A percentile compares a stretch with the other conserved stretches of the same genome.
These are phyloP conservation scores for Oryza meyeriana DNA, from an alignment of 176 grass and related monocot species.

Conservation along the genomic window DNA sequence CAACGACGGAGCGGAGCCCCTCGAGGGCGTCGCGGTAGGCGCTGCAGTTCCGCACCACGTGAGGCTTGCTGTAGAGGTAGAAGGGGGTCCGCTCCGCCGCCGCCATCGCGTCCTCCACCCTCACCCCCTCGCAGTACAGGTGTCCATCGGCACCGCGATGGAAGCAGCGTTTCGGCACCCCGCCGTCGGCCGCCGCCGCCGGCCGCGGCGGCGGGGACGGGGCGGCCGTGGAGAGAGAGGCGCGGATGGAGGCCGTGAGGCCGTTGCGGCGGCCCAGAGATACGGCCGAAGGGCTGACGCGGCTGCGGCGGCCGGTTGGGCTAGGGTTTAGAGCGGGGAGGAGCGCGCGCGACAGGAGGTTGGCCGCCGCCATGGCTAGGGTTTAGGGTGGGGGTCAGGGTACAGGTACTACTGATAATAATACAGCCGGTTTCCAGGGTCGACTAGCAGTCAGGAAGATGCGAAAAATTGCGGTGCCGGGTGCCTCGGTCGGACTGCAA, in stretches of 20 bases:
- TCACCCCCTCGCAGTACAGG: slow-evolving; percentile 82
- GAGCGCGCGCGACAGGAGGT: slow-evolving; percentile 42
- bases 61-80: slow-evolving; percentile 94
- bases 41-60: slow-evolving; percentile 77
- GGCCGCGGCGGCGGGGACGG: slow-evolving; percentile 23
- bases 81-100: slow-evolving; percentile 80
- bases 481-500: not conserved
- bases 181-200: not conserved
- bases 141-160: slow-evolving; percentile 55
- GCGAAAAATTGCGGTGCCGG: too few species aligned
- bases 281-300: not conserved
- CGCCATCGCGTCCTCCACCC: slow-evolving; percentile 73
- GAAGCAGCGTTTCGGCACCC: slow-evolving; percentile 61
- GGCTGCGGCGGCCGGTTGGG: not conserved
- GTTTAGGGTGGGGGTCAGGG: not conserved
- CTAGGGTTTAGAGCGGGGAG: slow-evolving; percentile 22
- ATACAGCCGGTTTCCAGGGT: too few species aligned
- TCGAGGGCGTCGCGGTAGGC: slow-evolving; percentile 74
- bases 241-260: slow-evolving; percentile 19
- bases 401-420: not conserved
- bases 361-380: slow-evolving; percentile 67
- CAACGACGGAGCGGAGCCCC: slow-evolving; percentile 69
- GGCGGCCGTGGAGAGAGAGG: slow-evolving; percentile 41
- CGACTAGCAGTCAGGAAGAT: not conserved
- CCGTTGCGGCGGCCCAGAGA: not conserved